Percentiles rank a stretch among this genome's conserved stretches.
phyloP scores from a whole-genome alignment of 208 protist genomes.

The Lotmaria passim region DNA sequence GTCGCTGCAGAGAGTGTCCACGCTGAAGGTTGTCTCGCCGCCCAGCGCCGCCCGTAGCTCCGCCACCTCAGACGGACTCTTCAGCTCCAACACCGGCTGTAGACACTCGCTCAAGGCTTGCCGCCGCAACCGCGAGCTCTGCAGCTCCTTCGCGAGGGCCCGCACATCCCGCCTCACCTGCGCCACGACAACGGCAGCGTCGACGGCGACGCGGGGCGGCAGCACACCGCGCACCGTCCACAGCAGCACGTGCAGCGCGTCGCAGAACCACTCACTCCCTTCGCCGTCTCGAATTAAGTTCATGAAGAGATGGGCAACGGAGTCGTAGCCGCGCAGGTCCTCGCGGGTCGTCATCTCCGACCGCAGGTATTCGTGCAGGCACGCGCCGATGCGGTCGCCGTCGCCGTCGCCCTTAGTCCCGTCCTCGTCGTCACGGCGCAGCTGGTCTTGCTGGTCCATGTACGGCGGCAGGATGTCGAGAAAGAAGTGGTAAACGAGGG shows the following conservation, averaged over 20 bases:
- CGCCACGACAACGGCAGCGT: constrained; percentile 63
- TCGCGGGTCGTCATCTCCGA: constrained; percentile 24
- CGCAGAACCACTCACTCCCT: constrained; percentile 32
- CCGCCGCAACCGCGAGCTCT: constrained; percentile 66
- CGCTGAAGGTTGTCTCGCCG: constrained; percentile 68
- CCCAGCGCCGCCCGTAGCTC: constrained; percentile 61
- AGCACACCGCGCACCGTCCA: constrained; percentile 52
- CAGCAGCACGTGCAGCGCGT: constrained; percentile 58
- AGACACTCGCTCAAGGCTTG: constrained; percentile 71
- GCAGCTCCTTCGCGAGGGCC: constrained; percentile 58
- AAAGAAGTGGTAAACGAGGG: constrained; percentile 78
- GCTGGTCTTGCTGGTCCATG: constrained; percentile 38
- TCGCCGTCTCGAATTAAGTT: constrained; percentile 62
- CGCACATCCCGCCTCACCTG: constrained; percentile 69
- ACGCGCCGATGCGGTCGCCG: constrained; percentile 8
- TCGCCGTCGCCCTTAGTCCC: neutral
- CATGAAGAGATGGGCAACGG: constrained; percentile 61
- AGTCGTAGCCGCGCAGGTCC: constrained; percentile 35
- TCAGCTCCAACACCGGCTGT: constrained; percentile 68
- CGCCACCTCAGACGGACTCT: constrained; percentile 47
- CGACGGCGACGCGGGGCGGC: constrained; percentile 74
- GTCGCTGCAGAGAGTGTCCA: constrained; percentile 42
- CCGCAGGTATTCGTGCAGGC: constrained; percentile 28
- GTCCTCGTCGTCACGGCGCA: neutral
- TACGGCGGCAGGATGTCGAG: constrained; percentile 54